Conservation (phyloP, 805 yeast genomes). For the Candida peoriensis region DNA sequence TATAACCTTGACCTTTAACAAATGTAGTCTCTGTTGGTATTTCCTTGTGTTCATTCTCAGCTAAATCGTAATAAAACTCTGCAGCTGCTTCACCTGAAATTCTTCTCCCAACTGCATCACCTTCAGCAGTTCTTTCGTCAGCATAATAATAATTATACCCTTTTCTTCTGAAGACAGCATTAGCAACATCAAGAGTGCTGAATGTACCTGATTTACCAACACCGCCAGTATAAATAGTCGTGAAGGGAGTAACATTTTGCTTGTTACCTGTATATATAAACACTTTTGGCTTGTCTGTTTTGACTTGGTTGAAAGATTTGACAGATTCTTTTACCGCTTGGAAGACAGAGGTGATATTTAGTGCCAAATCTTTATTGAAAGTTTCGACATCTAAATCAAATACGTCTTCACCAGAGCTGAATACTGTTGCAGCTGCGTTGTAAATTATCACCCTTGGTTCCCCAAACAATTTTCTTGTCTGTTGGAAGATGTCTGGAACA, state of each 20-base stretch:
- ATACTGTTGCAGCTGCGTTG: conserved; percentile 1
- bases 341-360: not conserved
- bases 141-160: conserved; percentile 3
- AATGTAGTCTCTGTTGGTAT: conserved; percentile 6
- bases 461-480: conserved; percentile 4
- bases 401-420: not conserved
- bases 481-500: conserved; percentile 1
- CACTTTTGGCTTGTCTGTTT: conserved; percentile 2
- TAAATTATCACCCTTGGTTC: conserved; percentile 5
- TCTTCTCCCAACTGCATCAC: not conserved
- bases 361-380: not conserved
- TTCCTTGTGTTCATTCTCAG: conserved; percentile 2
- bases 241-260: conserved; percentile 2
- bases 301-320: not conserved
- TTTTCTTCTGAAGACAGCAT: not conserved
- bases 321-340: conserved; percentile 1
- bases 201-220: conserved; percentile 3
- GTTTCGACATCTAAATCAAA: not conserved
- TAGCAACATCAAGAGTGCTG: not conserved
- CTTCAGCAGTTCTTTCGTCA: conserved; percentile 4
- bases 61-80: conserved; percentile 5
- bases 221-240: conserved; percentile 1
- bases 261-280: conserved; percentile 5
- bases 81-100: conserved; percentile 2
- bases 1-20: conserved; percentile 4